phyloP scores from a whole-genome alignment of 768 basidiomycete species.

The Rhizopogon vesiculosus region DNA sequence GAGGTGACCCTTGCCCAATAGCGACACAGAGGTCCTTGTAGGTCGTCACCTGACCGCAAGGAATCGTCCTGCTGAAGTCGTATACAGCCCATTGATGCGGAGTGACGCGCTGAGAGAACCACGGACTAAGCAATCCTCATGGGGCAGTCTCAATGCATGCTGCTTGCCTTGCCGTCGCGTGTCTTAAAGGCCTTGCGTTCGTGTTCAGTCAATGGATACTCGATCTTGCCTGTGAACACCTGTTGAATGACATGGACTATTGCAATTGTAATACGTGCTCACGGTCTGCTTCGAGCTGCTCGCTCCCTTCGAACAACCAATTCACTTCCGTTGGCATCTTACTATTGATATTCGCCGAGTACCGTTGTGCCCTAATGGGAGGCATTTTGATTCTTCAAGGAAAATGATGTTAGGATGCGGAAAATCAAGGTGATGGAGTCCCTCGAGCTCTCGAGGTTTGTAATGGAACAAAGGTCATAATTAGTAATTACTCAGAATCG shows the following conservation, averaged over 20 bases:
- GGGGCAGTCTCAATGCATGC: background rate
- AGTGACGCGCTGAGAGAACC: slow-evolving; percentile 41
- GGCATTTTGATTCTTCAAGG: background rate
- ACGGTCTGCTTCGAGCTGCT: background rate
- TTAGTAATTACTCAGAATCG: background rate
- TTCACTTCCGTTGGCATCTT: too few relatives aligned
- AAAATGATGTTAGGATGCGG: background rate
- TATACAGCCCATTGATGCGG: slow-evolving; percentile 59
- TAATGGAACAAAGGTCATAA: too few relatives aligned
- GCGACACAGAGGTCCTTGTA: slow-evolving; percentile 50
- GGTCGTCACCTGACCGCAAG: slow-evolving; percentile 48
- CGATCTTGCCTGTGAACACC: slow-evolving; percentile 2
- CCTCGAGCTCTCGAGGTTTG: too few relatives aligned
- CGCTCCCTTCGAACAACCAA: too few relatives aligned
- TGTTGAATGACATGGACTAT: too few relatives aligned
- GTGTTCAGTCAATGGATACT: slow-evolving; percentile 10
- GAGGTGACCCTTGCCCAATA: slow-evolving; percentile 53
- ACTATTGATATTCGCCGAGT: background rate
- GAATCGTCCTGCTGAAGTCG: slow-evolving; percentile 46
- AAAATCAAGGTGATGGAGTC: too few relatives aligned
- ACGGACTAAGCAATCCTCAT: slow-evolving; percentile 8
- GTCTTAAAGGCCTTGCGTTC: slow-evolving; percentile 21
- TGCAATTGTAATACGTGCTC: background rate
- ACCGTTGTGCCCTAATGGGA: background rate
- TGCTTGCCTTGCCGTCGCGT: slow-evolving; percentile 22